A percentile compares a stretch with the other conserved stretches of the same genome.
Evolutionary conservation across 2,329 filamentous ascomycete genomes (phyloP).

Genomic region (Dichotomopilus funicola): DNA sequence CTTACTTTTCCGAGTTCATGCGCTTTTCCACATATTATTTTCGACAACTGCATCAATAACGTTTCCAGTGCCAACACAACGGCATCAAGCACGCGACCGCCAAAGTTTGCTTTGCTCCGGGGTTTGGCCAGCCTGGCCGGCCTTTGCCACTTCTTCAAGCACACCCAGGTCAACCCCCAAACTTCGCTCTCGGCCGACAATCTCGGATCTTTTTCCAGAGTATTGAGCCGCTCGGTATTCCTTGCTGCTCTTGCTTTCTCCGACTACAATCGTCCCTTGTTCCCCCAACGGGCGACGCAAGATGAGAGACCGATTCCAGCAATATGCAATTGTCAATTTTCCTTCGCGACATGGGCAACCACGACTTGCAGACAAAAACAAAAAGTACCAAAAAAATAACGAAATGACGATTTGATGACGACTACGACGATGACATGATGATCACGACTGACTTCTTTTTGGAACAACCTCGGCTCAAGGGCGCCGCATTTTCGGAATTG

Average conservation of each 20-base stretch:
- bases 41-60: slow-evolving; percentile 5
- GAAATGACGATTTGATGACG: not conserved
- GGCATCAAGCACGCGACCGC: slow-evolving; percentile 10
- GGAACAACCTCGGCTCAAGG: not conserved
- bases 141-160: not conserved
- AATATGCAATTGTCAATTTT: not conserved
- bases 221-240: not conserved
- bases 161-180: not conserved
- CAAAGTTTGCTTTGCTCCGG: slow-evolving; percentile 7
- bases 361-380: not conserved
- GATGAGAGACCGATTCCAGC: not conserved
- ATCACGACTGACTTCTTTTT: not conserved
- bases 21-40: not conserved
- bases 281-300: not conserved
- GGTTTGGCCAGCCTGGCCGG: not conserved
- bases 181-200: slow-evolving; percentile 6
- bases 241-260: slow-evolving; percentile 2
- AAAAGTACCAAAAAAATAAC: not conserved
- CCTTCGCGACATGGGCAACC: not conserved
- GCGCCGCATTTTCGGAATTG: not conserved
- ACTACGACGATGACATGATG: not conserved
- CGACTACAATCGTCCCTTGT: not conserved
- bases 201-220: not conserved
- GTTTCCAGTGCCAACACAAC: slow-evolving; percentile 16
- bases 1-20: not conserved